These are phyloP conservation scores for Hypomyces rosellus DNA, from an alignment of 2,329 filamentous ascomycete genomes.

Conservation along the genomic window DNA sequence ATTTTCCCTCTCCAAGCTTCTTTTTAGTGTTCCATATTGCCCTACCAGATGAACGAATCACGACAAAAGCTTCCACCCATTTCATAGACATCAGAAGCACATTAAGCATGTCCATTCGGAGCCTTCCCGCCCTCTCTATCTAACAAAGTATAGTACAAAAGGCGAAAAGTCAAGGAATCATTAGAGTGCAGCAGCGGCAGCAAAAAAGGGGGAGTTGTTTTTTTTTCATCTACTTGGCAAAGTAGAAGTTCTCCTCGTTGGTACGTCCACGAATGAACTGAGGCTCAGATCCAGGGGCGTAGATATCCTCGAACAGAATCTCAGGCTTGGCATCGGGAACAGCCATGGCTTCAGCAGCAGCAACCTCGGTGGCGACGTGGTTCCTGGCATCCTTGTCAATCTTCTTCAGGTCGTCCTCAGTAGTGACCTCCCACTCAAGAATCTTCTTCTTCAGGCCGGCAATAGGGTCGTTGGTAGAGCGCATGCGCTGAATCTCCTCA, in stretches of 20 bases:
- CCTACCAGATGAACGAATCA: too few species aligned
- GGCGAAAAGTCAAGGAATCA: conserved; percentile 25
- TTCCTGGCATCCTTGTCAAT: conserved; percentile 90
- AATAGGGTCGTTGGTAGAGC: conserved; percentile 96
- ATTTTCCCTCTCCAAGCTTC: too few species aligned
- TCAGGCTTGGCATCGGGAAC: conserved; percentile 69
- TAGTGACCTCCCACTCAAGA: conserved; percentile 85
- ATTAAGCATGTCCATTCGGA: conserved; percentile 11
- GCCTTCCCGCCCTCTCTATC: conserved; percentile 19
- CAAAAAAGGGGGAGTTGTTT: not conserved
- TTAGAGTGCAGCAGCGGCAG: conserved; percentile 20
- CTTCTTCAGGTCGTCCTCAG: conserved; percentile 90
- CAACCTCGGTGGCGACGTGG: conserved; percentile 84
- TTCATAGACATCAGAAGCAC: not conserved
- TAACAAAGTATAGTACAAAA: conserved; percentile 20
- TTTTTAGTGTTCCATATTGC: too few species aligned
- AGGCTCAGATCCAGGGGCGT: conserved; percentile 82
- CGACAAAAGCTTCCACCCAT: too few species aligned
- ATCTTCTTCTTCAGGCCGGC: conserved; percentile 97
- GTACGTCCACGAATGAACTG: conserved; percentile 81
- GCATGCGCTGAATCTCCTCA: conserved; percentile 99
- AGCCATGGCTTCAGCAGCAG: conserved; percentile 81
- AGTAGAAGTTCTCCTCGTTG: conserved; percentile 92
- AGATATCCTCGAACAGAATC: conserved; percentile 95
- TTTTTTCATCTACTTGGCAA: conserved; percentile 45